Base-by-base conservation (phyloP, 1,139 yeast species). In the Taphrina communis region DNA sequence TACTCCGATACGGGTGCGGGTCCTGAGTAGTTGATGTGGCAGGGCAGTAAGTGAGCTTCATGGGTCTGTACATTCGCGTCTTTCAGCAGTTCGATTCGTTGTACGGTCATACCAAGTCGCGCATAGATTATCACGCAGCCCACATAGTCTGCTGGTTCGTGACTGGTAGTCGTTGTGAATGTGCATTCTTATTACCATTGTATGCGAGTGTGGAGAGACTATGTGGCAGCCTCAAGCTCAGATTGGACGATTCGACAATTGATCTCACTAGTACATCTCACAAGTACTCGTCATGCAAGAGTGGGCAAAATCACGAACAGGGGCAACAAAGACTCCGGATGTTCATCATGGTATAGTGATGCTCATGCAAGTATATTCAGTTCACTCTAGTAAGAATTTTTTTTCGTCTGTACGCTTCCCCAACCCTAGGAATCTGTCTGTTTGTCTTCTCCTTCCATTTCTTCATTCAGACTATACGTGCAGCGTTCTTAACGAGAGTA, bases 401-500 rank as follows among this genome's bases (percentile, higher is more conserved):
- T 41, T 31, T 39, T 39, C 52, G 51, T 44, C 52, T 58, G 44
- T 44, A 58, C 62, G 62, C 62, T 58, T 58, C 62, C 62, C 44
- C 62, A 21, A 38, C 62, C 62, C 62, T 58, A 31, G 62, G 62
- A 58, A 58, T 58, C 62, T 44, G 62, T 58, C 62, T 44, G 31
- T 41, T 17, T 4, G 31, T 25, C 19, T 53, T 11, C 50, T 38
- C 60, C 60, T 19, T 31, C 46, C 11, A 35, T 53, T 25, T 25
- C 41, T 35, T 31, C 31, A 2, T 41, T 17, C 12, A 44, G 67
- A 63, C 59, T 57, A 55, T 63, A 63, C 67, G 67, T 55, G 51
- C 50, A 42, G 63, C 38, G 35, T 58, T 36, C 62, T 73, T 73
- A 74, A 70, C 75, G 75, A 60, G 73, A 73, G 67, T 75, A 75